These are phyloP conservation scores for Kwoniella sp. DNA, from an alignment of 768 basidiomycete genomes.

Conservation along the genomic window DNA sequence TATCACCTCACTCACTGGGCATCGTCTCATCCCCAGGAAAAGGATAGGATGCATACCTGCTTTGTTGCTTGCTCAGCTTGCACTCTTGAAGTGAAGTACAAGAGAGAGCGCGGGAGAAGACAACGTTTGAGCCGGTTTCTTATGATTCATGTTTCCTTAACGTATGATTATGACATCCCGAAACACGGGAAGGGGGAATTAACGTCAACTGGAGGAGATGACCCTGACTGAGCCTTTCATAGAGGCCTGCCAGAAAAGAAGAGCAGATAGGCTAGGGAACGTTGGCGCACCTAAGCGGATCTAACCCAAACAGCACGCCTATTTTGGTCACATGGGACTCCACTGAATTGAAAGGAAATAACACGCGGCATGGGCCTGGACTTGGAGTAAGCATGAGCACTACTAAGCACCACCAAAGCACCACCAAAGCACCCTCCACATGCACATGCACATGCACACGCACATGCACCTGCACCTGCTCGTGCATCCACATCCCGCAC, in stretches of 20 bases:
- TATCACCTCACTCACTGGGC: not conserved
- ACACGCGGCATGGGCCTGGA: not conserved
- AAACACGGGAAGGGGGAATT: slow-evolving; percentile 3
- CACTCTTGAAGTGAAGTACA: no score
- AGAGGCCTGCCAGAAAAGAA: no score
- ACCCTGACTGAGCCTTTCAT: no score
- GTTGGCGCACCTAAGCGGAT: not conserved
- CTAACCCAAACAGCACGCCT: no score
- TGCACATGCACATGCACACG: not conserved
- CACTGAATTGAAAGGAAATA: not conserved
- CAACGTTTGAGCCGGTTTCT: not conserved
- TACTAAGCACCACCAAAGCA: no score
- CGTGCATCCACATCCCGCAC: not conserved
- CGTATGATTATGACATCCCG: not conserved
- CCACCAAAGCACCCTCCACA: not conserved
- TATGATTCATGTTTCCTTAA: no score
- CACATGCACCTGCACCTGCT: not conserved
- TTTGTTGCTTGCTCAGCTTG: no score
- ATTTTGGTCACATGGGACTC: not conserved
- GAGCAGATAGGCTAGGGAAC: no score
- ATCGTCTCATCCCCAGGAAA: no score
- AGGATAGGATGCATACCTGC: no score
- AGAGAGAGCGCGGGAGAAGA: slow-evolving; percentile 2
- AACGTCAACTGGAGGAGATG: no score
- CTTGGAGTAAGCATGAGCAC: not conserved